Percentiles rank a stretch among this genome's conserved stretches.
These are phyloP conservation scores for Ogataea ganodermae DNA, from an alignment of 805 yeast genomes.

Conservation along the genomic window DNA sequence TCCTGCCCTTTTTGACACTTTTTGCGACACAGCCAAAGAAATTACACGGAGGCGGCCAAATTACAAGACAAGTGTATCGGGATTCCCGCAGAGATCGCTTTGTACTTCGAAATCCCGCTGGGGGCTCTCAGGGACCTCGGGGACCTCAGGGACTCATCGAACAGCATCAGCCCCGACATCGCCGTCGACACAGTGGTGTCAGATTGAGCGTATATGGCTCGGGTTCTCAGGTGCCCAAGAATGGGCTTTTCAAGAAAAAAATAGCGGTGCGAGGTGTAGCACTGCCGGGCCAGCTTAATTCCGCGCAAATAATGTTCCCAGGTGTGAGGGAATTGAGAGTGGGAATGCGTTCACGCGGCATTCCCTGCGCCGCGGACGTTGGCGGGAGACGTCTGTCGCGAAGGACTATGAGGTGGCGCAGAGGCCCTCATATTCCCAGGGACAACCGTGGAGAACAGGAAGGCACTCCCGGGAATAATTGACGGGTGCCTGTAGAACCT, in stretches of 20 bases:
- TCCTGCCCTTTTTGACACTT: slow-evolving; percentile 3
- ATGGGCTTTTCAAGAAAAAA: neutral
- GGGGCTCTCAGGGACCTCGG: neutral
- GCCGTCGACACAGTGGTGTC: neutral
- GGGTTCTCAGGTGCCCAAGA: neutral
- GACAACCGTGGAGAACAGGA: no score
- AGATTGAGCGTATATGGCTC: neutral
- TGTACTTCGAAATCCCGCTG: neutral
- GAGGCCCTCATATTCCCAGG: no score
- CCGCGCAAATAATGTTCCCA: neutral
- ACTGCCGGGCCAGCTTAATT: slow-evolving; percentile 4
- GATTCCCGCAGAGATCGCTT: no score
- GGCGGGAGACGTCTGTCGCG: no score
- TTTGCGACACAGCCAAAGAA: neutral
- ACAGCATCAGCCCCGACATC: neutral
- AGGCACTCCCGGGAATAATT: no score
- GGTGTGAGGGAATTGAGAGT: neutral
- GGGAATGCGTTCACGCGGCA: no score
- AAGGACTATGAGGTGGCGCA: no score
- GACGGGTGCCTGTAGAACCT: no score
- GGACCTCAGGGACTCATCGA: no score
- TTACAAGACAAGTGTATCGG: no score
- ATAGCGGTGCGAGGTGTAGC: slow-evolving; percentile 4
- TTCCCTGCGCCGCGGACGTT: no score
- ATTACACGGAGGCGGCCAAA: no score